phyloP scores from a whole-genome alignment of 495 filamentous ascomycete genomes.

The Massariosphaeria phaeospora region DNA sequence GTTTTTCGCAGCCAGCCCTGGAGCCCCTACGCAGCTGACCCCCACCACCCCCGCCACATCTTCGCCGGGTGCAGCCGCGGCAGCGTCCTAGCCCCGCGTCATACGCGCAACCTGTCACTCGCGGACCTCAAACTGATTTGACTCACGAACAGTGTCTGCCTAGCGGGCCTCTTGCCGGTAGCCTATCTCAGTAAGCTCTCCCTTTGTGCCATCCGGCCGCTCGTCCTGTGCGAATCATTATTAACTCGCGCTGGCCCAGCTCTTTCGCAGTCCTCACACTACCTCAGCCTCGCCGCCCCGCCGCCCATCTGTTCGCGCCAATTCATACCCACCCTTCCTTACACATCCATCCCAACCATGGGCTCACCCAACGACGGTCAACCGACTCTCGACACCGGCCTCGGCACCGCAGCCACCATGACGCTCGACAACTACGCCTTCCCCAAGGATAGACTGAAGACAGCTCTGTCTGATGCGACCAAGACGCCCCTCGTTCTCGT shows the following conservation, averaged over 20 bases:
- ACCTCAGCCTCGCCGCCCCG: background rate
- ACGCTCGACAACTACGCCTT: conserved; percentile 61
- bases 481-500: conserved; percentile 80
- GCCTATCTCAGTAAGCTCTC: background rate
- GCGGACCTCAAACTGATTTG: background rate
- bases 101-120: background rate
- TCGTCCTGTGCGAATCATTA: too few relatives aligned
- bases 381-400: conserved; percentile 7
- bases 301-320: background rate
- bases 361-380: conserved; percentile 6
- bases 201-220: too few relatives aligned
- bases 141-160: conserved; percentile 15
- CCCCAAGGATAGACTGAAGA: conserved; percentile 63
- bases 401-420: conserved; percentile 14
- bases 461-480: conserved; percentile 56
- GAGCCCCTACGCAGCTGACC: background rate
- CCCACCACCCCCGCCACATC: background rate
- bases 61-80: background rate
- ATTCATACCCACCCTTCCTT: background rate
- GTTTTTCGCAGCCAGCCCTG: background rate
- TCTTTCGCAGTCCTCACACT: too few relatives aligned
- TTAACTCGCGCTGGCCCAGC: too few relatives aligned
- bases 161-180: background rate
- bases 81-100: background rate
- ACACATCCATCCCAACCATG: conserved; percentile 1